Evolutionary conservation across 179 eudicot species (phyloP), one percentile per base, ranked within the genome.

Genomic region (Drosera spatulata): DNA sequence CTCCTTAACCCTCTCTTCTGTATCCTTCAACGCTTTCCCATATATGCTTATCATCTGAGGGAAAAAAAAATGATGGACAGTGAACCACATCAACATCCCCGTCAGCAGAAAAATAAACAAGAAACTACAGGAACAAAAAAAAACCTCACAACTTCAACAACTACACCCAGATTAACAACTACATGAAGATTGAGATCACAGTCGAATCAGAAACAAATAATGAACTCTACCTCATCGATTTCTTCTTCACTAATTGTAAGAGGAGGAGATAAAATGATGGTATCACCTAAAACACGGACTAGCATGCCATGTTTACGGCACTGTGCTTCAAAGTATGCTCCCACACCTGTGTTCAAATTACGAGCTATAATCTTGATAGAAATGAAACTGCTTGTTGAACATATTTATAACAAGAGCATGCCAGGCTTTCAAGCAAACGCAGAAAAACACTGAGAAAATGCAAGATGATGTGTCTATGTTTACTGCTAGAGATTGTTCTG

Each of bases 231-330:
- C 93, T 82, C 82, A n/a, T 87, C 95, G 55, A 85, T 47, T 76
- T 90, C 87, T 53, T 67, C 75, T 14, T 79, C 82, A 12, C 87
- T 66, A 9, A 87, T 78, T n/a, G 76, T 79, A 47, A 90, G 76
- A 3, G 88, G 93, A 47, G 97, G 97, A 74, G 87, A 90, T 71
- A 90, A 72, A 89, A 87, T 80, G 40, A 87, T 87, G 53, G 43
- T 85, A 58, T 90, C 95, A 60, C 97, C 97, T 15, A 84, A 62
- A 63, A 87, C 86, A 57, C 97, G 95, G 39, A 87, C 97, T 59
- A 90, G 62, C 97, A 90, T 90, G 55, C 97, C 97, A 12, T 69
- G 62, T 76, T 87, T 82, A 82, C 82, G 73, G 57, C 97, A 90
- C 61, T 84, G 76, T 45, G 91, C 87, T 65, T 89, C 95, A 69